phyloP scores from a whole-genome alignment of 2,329 filamentous ascomycete species.

The Cladosporium cucumerinum region DNA sequence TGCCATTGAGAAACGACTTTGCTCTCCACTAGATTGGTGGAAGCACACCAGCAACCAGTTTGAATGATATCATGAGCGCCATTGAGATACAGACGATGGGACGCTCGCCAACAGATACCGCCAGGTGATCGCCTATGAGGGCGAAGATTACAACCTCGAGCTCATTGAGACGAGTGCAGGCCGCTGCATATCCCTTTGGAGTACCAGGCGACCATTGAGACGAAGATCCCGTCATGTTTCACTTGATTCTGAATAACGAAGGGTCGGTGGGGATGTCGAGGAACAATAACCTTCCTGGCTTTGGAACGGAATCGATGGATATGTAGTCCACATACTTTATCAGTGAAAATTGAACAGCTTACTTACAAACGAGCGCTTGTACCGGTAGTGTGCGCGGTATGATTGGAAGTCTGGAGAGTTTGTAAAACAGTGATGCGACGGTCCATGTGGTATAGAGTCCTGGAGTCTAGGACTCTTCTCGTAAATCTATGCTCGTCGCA shows the following conservation, averaged over 20 bases:
- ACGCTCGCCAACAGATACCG: constrained; percentile 91
- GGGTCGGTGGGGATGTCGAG: constrained; percentile 91
- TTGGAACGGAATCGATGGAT: constrained; percentile 94
- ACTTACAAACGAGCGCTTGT: background rate
- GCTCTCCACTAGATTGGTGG: background rate
- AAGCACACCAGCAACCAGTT: background rate
- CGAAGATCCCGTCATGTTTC: constrained; percentile 99
- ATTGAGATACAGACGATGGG: constrained; percentile 83
- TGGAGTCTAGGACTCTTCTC: background rate
- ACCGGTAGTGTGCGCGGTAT: background rate
- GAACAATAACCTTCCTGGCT: constrained; percentile 99
- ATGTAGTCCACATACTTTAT: background rate
- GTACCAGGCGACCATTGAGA: constrained; percentile 91
- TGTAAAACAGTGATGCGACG: background rate
- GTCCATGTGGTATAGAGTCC: background rate
- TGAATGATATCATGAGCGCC: background rate
- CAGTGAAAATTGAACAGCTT: background rate
- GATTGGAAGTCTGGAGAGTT: background rate
- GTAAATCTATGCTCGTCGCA: background rate
- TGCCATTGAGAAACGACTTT: background rate
- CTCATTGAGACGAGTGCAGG: constrained; percentile 66
- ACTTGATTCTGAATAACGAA: constrained; percentile 98
- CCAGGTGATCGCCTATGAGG: constrained; percentile 83
- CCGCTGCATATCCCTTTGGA: constrained; percentile 90
- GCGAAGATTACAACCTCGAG: constrained; percentile 63